Evolutionary conservation across 805 yeast genomes (phyloP).

Genomic region (Nakazawaea ishiwadae): DNA sequence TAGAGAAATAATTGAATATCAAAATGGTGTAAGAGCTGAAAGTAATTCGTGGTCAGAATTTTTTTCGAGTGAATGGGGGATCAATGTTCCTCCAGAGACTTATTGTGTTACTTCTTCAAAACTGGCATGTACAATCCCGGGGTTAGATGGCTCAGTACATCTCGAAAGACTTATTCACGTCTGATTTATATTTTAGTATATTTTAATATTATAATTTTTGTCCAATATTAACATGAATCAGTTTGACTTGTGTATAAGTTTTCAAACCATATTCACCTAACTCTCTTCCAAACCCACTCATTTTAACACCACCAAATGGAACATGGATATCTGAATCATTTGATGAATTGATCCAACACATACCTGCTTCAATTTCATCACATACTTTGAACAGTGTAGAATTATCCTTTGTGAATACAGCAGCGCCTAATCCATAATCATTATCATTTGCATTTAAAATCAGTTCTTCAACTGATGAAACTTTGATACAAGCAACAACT

Average conservation of each 20-base stretch:
- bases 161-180: background rate
- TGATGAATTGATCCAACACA: constrained; percentile 56
- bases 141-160: constrained; percentile 3
- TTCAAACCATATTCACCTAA: constrained; percentile 47
- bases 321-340: constrained; percentile 51
- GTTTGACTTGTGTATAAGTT: constrained; percentile 62
- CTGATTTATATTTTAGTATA: background rate
- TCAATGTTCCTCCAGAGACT: constrained; percentile 8
- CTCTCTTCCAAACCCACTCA: constrained; percentile 58
- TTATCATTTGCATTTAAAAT: constrained; percentile 62
- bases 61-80: constrained; percentile 9
- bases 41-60: constrained; percentile 3
- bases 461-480: constrained; percentile 61
- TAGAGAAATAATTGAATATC: background rate
- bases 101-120: constrained; percentile 5
- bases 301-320: constrained; percentile 69
- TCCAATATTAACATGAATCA: constrained; percentile 65
- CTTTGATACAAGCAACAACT: constrained; percentile 65
- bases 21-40: background rate
- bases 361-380: constrained; percentile 60
- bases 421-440: constrained; percentile 75
- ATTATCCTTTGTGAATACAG: constrained; percentile 62
- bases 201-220: constrained; percentile 20
- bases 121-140: constrained; percentile 6
- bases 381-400: constrained; percentile 61